These are phyloP conservation scores for Podosphaera xanthii DNA, from an alignment of 2,329 filamentous ascomycete genomes.

Conservation along the genomic window DNA sequence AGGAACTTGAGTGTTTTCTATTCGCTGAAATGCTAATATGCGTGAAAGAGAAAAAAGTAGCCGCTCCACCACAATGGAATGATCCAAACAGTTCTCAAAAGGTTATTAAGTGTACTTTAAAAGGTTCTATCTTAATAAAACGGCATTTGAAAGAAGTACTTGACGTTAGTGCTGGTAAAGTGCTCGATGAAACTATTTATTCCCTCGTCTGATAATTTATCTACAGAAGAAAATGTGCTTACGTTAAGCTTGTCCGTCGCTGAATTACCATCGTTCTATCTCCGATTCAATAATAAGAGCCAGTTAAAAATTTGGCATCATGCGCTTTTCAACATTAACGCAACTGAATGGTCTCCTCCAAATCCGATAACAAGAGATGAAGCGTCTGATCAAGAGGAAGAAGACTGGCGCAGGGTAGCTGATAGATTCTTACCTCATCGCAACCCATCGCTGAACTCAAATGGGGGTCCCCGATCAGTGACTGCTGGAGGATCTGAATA, in stretches of 20 bases:
- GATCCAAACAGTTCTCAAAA: constrained; percentile 35
- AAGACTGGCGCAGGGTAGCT: constrained; percentile 50
- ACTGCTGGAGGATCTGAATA: constrained; percentile 87
- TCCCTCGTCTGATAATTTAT: constrained; percentile 15
- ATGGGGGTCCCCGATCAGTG: constrained; percentile 63
- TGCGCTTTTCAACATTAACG: constrained; percentile 63
- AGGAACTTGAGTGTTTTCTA: constrained; percentile 89
- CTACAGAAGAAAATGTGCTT: constrained; percentile 55
- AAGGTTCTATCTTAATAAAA: constrained; percentile 94
- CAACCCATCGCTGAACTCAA: constrained; percentile 61
- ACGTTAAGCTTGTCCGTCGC: constrained; percentile 77
- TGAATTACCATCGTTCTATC: constrained; percentile 82
- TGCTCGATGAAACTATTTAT: constrained; percentile 11
- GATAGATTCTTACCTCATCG: constrained; percentile 29
- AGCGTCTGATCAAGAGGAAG: constrained; percentile 66
- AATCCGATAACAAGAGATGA: constrained; percentile 53
- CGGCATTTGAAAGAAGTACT: constrained; percentile 81
- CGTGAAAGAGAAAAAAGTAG: constrained; percentile 80
- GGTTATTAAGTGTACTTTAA: constrained; percentile 61
- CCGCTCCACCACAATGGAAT: constrained; percentile 40
- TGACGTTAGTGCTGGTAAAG: constrained; percentile 34
- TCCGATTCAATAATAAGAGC: constrained; percentile 63
- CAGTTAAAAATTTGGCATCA: constrained; percentile 83
- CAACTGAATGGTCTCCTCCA: constrained; percentile 37
- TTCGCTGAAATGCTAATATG: constrained; percentile 99